Evolutionary conservation across 768 basidiomycete species (phyloP).

Genomic region (Rhizopogon vesiculosus): DNA sequence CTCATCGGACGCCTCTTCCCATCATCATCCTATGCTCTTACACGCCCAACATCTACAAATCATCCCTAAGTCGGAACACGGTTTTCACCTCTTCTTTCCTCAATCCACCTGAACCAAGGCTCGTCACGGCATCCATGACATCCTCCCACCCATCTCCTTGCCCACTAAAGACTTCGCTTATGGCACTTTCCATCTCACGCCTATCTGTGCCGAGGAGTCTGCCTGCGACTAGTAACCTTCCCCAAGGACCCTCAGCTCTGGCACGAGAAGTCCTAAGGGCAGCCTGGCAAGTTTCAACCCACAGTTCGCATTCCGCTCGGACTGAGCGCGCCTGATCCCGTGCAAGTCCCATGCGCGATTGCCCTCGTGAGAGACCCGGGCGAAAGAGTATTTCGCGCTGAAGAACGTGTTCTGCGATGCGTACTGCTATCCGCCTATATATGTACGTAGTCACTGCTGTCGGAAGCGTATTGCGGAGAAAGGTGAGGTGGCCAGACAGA

Average conservation of each 20-base stretch:
- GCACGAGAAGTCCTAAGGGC: constrained; percentile 44
- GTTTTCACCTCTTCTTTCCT: constrained; percentile 55
- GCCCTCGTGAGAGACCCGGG: constrained; percentile 51
- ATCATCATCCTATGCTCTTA: not conserved
- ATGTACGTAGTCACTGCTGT: constrained; percentile 49
- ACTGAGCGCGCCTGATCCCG: constrained; percentile 54
- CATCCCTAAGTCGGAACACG: constrained; percentile 44
- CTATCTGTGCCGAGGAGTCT: constrained; percentile 58
- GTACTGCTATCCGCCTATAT: constrained; percentile 71
- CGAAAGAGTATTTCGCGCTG: constrained; percentile 82
- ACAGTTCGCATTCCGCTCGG: constrained; percentile 69
- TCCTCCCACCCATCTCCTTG: constrained; percentile 47
- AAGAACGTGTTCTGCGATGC: constrained; percentile 71
- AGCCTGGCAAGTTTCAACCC: constrained; percentile 73
- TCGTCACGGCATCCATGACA: constrained; percentile 36
- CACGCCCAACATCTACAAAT: constrained; percentile 23
- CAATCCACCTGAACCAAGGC: constrained; percentile 59
- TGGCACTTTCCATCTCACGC: constrained; percentile 27
- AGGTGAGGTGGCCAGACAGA: constrained; percentile 73
- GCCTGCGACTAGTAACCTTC: constrained; percentile 63
- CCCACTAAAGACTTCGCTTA: constrained; percentile 13
- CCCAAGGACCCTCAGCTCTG: constrained; percentile 75
- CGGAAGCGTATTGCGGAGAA: constrained; percentile 63
- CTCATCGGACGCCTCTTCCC: not conserved
- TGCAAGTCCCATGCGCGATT: constrained; percentile 15